phyloP scores from a whole-genome alignment of 2,329 filamentous ascomycete species.

The Fusarium miscanthi region DNA sequence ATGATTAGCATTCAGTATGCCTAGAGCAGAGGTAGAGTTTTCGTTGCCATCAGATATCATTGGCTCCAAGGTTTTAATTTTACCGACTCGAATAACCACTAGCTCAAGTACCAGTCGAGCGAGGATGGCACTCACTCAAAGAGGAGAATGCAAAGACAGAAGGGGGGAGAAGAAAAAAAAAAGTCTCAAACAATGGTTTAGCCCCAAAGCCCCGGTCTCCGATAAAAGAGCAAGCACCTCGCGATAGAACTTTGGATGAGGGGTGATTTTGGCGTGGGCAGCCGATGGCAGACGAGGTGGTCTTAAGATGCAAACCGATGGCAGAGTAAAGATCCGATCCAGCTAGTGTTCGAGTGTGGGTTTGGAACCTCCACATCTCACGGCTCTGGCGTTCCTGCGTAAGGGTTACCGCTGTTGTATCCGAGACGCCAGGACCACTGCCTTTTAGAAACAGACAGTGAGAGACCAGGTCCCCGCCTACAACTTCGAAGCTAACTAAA shows the following conservation, averaged over 20 bases:
- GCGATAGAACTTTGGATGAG: constrained; percentile 35
- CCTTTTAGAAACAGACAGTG: constrained; percentile 7
- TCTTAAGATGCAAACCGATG: constrained; percentile 36
- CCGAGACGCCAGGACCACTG: constrained; percentile 30
- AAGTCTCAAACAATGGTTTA: constrained; percentile 38
- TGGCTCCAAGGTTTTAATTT: constrained; percentile 22
- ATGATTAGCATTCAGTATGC: constrained; percentile 15
- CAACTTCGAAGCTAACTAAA: background rate
- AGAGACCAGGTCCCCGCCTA: constrained; percentile 4
- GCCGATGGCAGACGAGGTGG: constrained; percentile 33
- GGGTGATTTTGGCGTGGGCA: constrained; percentile 32
- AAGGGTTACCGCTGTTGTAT: constrained; percentile 46
- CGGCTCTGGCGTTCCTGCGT: constrained; percentile 46
- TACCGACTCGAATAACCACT: constrained; percentile 13
- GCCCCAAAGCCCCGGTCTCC: constrained; percentile 10
- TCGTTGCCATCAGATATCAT: constrained; percentile 19
- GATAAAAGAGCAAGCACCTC: constrained; percentile 19
- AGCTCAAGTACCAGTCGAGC: constrained; percentile 12
- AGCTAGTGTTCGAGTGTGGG: constrained; percentile 40
- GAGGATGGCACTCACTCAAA: constrained; percentile 18
- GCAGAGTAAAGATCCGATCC: constrained; percentile 45
- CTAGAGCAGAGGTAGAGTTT: constrained; percentile 20
- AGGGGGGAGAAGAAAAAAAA: background rate
- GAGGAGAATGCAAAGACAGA: background rate
- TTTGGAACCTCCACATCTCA: constrained; percentile 41